A percentile compares a stretch with the other conserved stretches of the same genome.
Conservation (phyloP, 2,329 filamentous ascomycete species). For the Stromatinia cepivora region DNA sequence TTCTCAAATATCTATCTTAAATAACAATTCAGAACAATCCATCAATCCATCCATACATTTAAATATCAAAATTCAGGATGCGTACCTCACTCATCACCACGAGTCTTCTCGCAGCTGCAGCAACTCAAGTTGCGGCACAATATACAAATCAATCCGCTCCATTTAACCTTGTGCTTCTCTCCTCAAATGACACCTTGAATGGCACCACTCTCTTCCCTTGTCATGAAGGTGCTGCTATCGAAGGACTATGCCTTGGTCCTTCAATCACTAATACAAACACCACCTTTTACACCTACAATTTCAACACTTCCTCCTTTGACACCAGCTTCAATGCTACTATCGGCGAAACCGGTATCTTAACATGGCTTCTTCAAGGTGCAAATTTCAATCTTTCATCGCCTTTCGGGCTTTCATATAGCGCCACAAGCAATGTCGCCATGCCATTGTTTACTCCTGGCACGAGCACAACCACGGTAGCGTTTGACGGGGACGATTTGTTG, state of each 20-base stretch:
- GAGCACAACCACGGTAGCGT: slow-evolving; percentile 41
- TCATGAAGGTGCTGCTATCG: slow-evolving; percentile 51
- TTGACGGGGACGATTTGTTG: slow-evolving; percentile 44
- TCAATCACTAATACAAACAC: slow-evolving; percentile 25
- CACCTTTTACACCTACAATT: slow-evolving; percentile 30
- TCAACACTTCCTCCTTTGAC: slow-evolving; percentile 32
- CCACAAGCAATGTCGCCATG: slow-evolving; percentile 45
- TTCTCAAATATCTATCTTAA: neutral
- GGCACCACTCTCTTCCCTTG: slow-evolving; percentile 46
- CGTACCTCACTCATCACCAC: slow-evolving; percentile 29
- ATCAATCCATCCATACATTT: neutral
- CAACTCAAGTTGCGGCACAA: slow-evolving; percentile 33
- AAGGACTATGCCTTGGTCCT: slow-evolving; percentile 46
- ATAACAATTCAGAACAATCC: neutral
- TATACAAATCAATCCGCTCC: slow-evolving; percentile 44
- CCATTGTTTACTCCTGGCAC: slow-evolving; percentile 43
- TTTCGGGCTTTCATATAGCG: slow-evolving; percentile 43
- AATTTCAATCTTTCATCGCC: slow-evolving; percentile 42
- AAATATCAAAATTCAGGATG: slow-evolving; percentile 26
- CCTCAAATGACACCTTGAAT: slow-evolving; percentile 44
- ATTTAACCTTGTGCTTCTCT: slow-evolving; percentile 47
- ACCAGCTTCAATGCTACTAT: slow-evolving; percentile 27
- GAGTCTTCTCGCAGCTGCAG: slow-evolving; percentile 29
- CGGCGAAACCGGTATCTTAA: slow-evolving; percentile 33
- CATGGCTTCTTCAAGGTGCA: slow-evolving; percentile 31